phyloP scores from a whole-genome alignment of 1,139 yeast genomes.

The Pichia sp. region DNA sequence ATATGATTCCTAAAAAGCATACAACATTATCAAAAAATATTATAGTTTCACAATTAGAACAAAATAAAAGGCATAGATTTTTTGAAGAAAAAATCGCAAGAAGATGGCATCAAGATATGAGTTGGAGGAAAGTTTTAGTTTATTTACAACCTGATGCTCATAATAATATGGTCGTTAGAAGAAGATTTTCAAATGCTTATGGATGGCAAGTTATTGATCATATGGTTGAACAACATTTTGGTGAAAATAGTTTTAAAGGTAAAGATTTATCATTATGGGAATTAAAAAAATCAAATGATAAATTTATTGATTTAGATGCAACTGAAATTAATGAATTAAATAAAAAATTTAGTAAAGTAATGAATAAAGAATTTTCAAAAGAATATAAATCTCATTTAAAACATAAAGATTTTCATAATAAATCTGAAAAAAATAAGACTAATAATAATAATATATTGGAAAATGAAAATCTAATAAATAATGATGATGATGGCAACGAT shows the following conservation, averaged over 20 bases:
- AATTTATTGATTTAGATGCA: slow-evolving; percentile 11
- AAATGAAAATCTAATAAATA: neutral
- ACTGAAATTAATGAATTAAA: slow-evolving; percentile 10
- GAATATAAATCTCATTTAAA: slow-evolving; percentile 3
- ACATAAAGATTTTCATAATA: neutral
- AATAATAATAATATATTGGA: neutral
- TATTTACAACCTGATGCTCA: slow-evolving; percentile 90
- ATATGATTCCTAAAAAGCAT: slow-evolving; percentile 30
- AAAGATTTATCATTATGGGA: slow-evolving; percentile 21
- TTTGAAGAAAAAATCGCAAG: slow-evolving; percentile 84
- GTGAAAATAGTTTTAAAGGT: slow-evolving; percentile 21
- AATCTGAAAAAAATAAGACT: neutral
- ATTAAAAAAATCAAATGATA: slow-evolving; percentile 10
- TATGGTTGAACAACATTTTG: slow-evolving; percentile 62
- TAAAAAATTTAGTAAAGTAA: slow-evolving; percentile 10
- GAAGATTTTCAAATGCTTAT: slow-evolving; percentile 87
- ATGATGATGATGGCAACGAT: neutral
- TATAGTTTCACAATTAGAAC: slow-evolving; percentile 21
- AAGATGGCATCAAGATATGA: slow-evolving; percentile 77
- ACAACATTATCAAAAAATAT: slow-evolving; percentile 15
- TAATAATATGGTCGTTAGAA: slow-evolving; percentile 82
- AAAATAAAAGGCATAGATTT: slow-evolving; percentile 29
- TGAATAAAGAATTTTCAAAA: slow-evolving; percentile 13
- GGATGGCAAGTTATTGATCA: slow-evolving; percentile 96
- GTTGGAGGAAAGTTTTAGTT: slow-evolving; percentile 91